Conservation (phyloP, 805 yeast genomes). For the Isabelozyma gotoi region DNA sequence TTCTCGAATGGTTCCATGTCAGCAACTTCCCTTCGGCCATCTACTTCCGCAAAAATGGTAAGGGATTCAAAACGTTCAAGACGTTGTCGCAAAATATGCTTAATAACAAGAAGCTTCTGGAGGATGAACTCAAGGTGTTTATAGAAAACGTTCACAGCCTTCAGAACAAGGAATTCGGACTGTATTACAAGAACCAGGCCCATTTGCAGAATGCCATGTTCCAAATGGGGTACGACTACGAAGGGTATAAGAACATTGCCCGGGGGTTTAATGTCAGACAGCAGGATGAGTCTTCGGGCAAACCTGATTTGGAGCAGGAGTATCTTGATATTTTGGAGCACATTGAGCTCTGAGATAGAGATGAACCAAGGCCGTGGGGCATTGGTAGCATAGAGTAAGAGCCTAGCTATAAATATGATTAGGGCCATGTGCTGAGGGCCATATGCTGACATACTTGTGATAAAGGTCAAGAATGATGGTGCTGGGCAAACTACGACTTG, state of each 20-base stretch:
- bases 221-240: slow-evolving; percentile 2
- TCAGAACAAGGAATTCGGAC: slow-evolving; percentile 16
- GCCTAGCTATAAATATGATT: too few relatives aligned
- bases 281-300: slow-evolving; percentile 4
- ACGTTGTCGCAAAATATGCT: slow-evolving; percentile 20
- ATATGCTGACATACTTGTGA: too few relatives aligned
- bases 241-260: slow-evolving; percentile 3
- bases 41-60: slow-evolving; percentile 24
- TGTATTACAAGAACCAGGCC: slow-evolving; percentile 11
- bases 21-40: slow-evolving; percentile 32
- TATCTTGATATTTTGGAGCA: slow-evolving; percentile 11
- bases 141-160: slow-evolving; percentile 15
- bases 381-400: too few relatives aligned
- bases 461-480: too few relatives aligned
- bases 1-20: slow-evolving; percentile 24
- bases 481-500: too few relatives aligned
- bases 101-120: slow-evolving; percentile 14
- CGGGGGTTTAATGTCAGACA: slow-evolving; percentile 12
- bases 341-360: not conserved
- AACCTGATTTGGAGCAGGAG: slow-evolving; percentile 15
- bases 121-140: slow-evolving; percentile 11
- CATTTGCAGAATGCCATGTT: slow-evolving; percentile 15
- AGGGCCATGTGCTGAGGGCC: too few relatives aligned
- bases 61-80: slow-evolving; percentile 18
- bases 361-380: too few relatives aligned